Conservation (phyloP, 345 rosid genomes). For the Hibiscus mutabilis region DNA sequence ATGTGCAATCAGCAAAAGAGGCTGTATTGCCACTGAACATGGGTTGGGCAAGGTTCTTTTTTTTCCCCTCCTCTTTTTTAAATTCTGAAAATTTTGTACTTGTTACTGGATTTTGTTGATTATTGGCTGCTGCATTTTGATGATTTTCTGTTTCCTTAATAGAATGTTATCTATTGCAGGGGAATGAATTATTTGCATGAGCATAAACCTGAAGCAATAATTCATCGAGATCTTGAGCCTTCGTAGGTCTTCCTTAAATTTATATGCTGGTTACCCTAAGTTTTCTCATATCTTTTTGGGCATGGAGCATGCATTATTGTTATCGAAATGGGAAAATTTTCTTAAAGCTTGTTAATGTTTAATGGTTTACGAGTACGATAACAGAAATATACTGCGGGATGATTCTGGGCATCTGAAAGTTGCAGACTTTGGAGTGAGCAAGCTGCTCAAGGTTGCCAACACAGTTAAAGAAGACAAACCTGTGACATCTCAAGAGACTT, state of each 20-base stretch:
- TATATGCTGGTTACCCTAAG: neutral
- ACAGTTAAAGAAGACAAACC: constrained; percentile 55
- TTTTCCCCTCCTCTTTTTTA: too few relatives aligned
- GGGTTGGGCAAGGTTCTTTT: neutral
- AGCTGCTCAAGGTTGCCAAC: constrained; percentile 49
- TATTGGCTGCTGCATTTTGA: neutral
- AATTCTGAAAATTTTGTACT: neutral
- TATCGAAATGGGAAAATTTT: constrained; percentile 18
- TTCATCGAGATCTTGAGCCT: constrained; percentile 81
- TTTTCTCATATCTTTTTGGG: constrained; percentile 7
- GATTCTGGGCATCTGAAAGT: constrained; percentile 73
- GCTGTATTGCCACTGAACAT: neutral
- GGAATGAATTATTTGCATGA: constrained; percentile 86
- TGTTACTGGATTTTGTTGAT: neutral
- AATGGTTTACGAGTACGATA: constrained; percentile 43
- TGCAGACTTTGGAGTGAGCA: constrained; percentile 69
- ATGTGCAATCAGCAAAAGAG: neutral
- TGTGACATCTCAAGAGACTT: constrained; percentile 44
- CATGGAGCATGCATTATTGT: neutral
- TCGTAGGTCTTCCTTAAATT: constrained; percentile 46
- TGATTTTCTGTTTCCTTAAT: neutral
- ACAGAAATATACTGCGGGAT: constrained; percentile 70
- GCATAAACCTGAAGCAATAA: constrained; percentile 73
- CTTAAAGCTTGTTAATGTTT: constrained; percentile 33
- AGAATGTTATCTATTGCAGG: constrained; percentile 37